Evolutionary conservation across 1,284 basidiomycete species (phyloP).

Genomic region (Blastosporella zonata): DNA sequence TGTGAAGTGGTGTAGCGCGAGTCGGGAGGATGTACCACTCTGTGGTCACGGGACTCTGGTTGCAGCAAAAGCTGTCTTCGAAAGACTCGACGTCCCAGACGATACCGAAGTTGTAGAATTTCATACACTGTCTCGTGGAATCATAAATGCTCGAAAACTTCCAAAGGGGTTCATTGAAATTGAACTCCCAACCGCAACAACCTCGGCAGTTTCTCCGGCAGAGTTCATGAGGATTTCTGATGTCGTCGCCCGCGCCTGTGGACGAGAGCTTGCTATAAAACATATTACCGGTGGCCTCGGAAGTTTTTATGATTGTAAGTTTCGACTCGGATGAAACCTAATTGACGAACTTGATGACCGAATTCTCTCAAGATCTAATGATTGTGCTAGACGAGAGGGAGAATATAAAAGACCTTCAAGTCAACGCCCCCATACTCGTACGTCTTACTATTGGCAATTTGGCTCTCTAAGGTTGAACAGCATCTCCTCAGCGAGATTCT

Average conservation of each 20-base stretch:
- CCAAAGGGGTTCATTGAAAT: conserved; percentile 40
- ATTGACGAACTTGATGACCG: not conserved
- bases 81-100: conserved; percentile 22
- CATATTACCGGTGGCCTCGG: conserved; percentile 35
- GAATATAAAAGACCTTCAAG: conserved; percentile 32
- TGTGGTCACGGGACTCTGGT: conserved; percentile 54
- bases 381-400: conserved; percentile 43
- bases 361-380: conserved; percentile 30
- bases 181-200: conserved; percentile 32
- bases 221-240: conserved; percentile 28
- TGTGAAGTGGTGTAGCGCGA: conserved; percentile 39
- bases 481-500: conserved; percentile 24
- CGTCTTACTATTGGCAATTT: conserved; percentile 19
- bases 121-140: conserved; percentile 23
- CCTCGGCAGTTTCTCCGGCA: conserved; percentile 26
- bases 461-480: not conserved
- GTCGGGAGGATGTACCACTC: conserved; percentile 31
- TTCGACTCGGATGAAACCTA: not conserved
- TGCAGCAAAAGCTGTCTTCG: conserved; percentile 40
- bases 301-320: conserved; percentile 32
- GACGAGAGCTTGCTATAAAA: conserved; percentile 33
- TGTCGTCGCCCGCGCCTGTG: conserved; percentile 34
- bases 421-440: conserved; percentile 39
- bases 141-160: conserved; percentile 26
- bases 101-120: conserved; percentile 35